Base-by-base conservation (phyloP, 2,329 filamentous ascomycete species). In the Phialocephala subalpina region DNA sequence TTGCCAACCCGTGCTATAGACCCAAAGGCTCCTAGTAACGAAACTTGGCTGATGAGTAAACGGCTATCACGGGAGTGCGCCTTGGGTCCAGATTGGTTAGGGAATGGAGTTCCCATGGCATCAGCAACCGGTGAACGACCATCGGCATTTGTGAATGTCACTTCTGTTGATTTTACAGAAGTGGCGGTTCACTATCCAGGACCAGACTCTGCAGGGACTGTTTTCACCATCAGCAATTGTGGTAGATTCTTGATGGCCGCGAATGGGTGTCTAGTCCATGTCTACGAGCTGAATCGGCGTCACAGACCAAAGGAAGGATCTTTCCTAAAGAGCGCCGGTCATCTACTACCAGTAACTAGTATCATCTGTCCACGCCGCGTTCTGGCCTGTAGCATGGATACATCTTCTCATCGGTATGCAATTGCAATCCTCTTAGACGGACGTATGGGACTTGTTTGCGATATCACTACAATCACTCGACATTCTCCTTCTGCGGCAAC, bases 341-440 rank as follows among this genome's bases (percentile, higher is more conserved):
- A 72, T 71, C 60, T 85, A 62, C 68, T 78, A 52, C 83, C 83
- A 1, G 75, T 87, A 18, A 82, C 86, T 1, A 84, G 79, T 47
- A 82, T 91, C 12, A 73, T 82, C 16, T 90, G 88, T 70, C 87
- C 86, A 14, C 79, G 81, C 18, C 79, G 82, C 53, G 84, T 90
- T 2, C 74, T 91, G 6, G 82, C 84, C 2, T 85, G 87, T 70
- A 86, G 86, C 67, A 89, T 91, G 82, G 87, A 91, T 73, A 86
- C 86, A 0, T 88, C 84, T 4, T 82, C 81, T 2, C 79, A 83
- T 9, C 80, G 82, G 52, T 81, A 86, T 69, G 82, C 86, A 7
- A 79, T 90, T 60, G 88, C 87, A 18, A 82, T 86, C 35, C 78
- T 91, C 9, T 79, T 91, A 56, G 82, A 87, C 67, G 86, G 86